A percentile compares a stretch with the other conserved stretches of the same genome.
Evolutionary conservation across 106 monocot species (phyloP).

Genomic region (Dendrobium nobile): DNA sequence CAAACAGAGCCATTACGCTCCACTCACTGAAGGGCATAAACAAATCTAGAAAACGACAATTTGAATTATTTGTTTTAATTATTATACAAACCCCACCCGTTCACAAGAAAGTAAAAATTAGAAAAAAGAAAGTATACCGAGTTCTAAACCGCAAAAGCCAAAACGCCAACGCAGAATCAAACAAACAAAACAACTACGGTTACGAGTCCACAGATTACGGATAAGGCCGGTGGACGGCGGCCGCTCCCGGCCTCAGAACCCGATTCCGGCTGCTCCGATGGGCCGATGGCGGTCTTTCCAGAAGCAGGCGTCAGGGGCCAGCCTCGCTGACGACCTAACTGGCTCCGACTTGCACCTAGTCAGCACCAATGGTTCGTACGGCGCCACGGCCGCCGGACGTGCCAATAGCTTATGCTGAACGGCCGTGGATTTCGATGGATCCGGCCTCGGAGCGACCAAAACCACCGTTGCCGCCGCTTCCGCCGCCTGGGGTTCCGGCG

Average conservation of each 20-base stretch:
- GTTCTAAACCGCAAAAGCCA: too few species aligned
- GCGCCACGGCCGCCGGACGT: conserved; percentile 10
- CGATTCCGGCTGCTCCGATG: conserved; percentile 70
- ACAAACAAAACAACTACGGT: too few species aligned
- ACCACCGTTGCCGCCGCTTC: neutral
- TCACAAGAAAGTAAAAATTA: too few species aligned
- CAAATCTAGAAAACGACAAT: too few species aligned
- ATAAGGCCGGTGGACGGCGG: too few species aligned
- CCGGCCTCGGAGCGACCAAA: conserved; percentile 1
- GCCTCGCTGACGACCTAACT: conserved; percentile 67
- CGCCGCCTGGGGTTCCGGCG: neutral
- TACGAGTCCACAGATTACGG: too few species aligned
- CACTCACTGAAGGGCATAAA: too few species aligned
- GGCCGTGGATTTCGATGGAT: neutral
- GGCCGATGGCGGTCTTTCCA: conserved; percentile 92
- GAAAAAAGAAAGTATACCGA: too few species aligned
- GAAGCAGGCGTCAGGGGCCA: conserved; percentile 78
- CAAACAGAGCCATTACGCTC: too few species aligned
- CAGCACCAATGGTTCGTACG: conserved; percentile 60
- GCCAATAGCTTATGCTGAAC: neutral
- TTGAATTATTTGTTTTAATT: too few species aligned
- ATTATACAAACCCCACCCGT: too few species aligned
- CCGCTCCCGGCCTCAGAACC: conserved; percentile 47
- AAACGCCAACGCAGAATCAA: too few species aligned
- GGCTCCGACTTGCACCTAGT: conserved; percentile 98